Conservation (phyloP, 176 grass and related monocot species). For the Avena eriantha region DNA sequence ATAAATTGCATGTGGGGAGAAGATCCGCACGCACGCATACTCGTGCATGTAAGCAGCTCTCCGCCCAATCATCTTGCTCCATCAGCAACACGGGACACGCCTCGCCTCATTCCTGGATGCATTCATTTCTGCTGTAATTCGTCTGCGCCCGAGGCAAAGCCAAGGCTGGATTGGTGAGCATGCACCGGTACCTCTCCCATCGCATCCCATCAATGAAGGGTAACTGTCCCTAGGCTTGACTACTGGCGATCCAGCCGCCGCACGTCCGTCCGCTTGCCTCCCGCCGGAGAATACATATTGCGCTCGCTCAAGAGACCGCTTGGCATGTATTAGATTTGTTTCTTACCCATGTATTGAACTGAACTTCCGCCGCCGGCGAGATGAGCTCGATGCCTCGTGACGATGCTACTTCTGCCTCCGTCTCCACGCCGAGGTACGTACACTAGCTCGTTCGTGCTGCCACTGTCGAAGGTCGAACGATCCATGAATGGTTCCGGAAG, state of each 20-base stretch:
- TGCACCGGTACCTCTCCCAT: neutral
- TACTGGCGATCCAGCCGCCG: neutral
- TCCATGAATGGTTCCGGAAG: neutral
- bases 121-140: neutral
- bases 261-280: neutral
- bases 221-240: conserved; percentile 2
- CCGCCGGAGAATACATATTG: neutral
- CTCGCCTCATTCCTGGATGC: neutral
- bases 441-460: neutral
- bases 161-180: neutral
- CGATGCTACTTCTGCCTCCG: neutral
- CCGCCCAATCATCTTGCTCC: neutral
- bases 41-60: neutral
- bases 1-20: no score
- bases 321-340: neutral
- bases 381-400: neutral
- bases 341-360: neutral
- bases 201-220: neutral
- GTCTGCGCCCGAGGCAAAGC: neutral
- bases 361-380: neutral
- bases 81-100: neutral
- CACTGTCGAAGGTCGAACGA: neutral
- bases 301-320: neutral
- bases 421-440: neutral
- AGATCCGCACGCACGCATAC: no score